These are phyloP conservation scores for Termitomyces sp. DNA, from an alignment of 768 basidiomycete genomes.

Conservation along the genomic window DNA sequence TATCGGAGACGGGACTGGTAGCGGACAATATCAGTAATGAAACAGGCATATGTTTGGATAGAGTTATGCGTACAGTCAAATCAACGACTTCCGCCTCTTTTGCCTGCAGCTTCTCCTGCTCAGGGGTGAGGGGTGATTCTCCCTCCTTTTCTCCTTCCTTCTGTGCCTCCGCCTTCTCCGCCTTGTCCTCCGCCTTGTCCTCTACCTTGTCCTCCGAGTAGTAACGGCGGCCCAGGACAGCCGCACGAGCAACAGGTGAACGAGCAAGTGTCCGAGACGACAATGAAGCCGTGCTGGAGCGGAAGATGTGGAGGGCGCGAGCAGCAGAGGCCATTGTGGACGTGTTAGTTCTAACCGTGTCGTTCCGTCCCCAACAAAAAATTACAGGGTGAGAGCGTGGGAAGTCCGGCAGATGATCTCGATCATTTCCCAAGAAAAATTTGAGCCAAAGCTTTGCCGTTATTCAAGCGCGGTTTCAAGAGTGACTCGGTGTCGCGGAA, in stretches of 20 bases:
- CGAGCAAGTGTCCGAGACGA: conserved; percentile 44
- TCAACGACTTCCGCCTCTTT: conserved; percentile 82
- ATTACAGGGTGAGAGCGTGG: conserved; percentile 7
- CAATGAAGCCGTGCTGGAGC: conserved; percentile 54
- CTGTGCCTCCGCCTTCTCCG: conserved; percentile 5
- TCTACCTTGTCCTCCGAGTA: conserved; percentile 54
- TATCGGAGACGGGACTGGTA: conserved; percentile 82
- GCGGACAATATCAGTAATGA: conserved; percentile 2
- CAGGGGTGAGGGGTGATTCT: conserved; percentile 16
- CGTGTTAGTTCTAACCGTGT: conserved; percentile 10
- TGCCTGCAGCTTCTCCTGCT: conserved; percentile 60
- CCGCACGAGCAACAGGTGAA: conserved; percentile 23
- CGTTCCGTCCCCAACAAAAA: conserved; percentile 14
- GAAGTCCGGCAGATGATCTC: conserved; percentile 9
- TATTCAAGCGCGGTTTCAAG: background rate
- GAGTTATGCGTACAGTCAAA: conserved; percentile 56
- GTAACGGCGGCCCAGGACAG: conserved; percentile 32
- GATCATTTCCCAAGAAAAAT: background rate
- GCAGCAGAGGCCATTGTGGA: conserved; percentile 33
- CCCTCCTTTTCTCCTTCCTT: conserved; percentile 20
- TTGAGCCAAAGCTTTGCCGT: background rate
- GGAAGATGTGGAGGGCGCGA: conserved; percentile 46
- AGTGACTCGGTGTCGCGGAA: conserved; percentile 6
- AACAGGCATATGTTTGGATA: background rate
- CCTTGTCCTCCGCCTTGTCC: conserved; percentile 19